Evolutionary conservation across 1,284 basidiomycete species (phyloP).

Genomic region (Ceratobasidium sp.): DNA sequence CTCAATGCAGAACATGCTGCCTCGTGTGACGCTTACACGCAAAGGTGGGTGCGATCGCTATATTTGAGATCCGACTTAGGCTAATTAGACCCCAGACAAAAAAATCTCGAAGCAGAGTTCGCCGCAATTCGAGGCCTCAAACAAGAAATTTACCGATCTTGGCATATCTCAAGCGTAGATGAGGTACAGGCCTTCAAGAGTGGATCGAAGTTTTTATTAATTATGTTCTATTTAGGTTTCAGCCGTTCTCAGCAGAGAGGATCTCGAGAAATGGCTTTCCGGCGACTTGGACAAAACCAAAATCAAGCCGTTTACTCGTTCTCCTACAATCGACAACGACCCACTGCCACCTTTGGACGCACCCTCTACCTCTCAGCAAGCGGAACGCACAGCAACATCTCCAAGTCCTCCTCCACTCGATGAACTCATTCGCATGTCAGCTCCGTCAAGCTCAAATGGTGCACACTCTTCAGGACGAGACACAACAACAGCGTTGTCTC

Average conservation of each 20-base stretch:
- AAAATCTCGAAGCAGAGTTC: slow-evolving; percentile 57
- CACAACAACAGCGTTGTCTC: neutral
- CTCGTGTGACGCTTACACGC: slow-evolving; percentile 60
- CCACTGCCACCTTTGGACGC: neutral
- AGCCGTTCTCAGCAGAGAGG: slow-evolving; percentile 64
- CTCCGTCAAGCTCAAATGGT: neutral
- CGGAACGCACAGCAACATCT: neutral
- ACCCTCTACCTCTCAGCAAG: neutral
- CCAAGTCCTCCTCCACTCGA: slow-evolving; percentile 22
- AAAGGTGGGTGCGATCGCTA: slow-evolving; percentile 55
- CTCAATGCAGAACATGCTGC: slow-evolving; percentile 64
- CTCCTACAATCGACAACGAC: neutral
- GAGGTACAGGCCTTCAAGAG: slow-evolving; percentile 55
- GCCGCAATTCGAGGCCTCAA: slow-evolving; percentile 60
- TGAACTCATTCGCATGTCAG: slow-evolving; percentile 5
- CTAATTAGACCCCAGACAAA: neutral
- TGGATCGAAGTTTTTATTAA: slow-evolving; percentile 2
- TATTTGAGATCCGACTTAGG: slow-evolving; percentile 1
- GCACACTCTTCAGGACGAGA: neutral
- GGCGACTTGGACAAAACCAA: slow-evolving; percentile 52
- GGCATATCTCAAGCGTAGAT: slow-evolving; percentile 60
- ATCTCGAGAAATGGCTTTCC: slow-evolving; percentile 67
- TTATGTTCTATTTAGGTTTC: slow-evolving; percentile 56
- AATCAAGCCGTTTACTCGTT: neutral
- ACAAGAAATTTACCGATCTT: slow-evolving; percentile 65